Conservation (phyloP, 345 rosid genomes). For the Triadica sebifera region DNA sequence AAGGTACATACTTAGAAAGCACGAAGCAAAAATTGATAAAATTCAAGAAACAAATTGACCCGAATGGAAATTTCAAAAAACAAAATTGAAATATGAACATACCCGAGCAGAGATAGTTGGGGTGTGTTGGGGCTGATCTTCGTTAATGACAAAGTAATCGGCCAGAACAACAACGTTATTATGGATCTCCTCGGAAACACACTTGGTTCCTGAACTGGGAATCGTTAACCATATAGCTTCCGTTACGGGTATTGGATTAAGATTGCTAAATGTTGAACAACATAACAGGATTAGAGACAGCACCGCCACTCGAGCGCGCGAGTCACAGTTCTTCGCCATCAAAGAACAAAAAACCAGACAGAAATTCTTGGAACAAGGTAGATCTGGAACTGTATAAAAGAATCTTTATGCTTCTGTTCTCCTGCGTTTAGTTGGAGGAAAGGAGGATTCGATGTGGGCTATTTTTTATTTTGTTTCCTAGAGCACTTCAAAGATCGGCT, state of each 20-base stretch:
- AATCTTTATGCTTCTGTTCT: no score
- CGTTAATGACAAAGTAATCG: conserved; percentile 71
- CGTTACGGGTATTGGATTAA: conserved; percentile 27
- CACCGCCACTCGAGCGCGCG: conserved; percentile 8
- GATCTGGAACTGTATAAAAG: background rate
- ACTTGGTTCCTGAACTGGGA: conserved; percentile 82
- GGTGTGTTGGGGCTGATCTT: conserved; percentile 42
- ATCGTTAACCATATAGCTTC: conserved; percentile 80
- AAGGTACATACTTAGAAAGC: no score
- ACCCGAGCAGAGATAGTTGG: conserved; percentile 60
- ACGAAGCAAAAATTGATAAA: background rate
- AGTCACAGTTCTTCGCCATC: conserved; percentile 15
- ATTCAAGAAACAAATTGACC: background rate
- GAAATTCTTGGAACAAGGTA: background rate
- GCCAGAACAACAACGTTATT: conserved; percentile 76
- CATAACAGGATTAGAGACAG: conserved; percentile 25
- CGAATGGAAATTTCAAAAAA: background rate
- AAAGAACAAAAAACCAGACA: background rate
- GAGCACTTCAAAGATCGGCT: background rate
- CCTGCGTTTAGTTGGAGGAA: background rate
- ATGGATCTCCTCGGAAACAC: conserved; percentile 90
- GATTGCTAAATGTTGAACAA: conserved; percentile 17
- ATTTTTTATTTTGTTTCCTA: background rate
- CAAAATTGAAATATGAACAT: conserved; percentile 6
- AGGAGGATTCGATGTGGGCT: background rate